Evolutionary conservation across 2,329 filamentous ascomycete species (phyloP), one percentile per base, ranked within the genome.

Genomic region (Colletotrichum destructivum): DNA sequence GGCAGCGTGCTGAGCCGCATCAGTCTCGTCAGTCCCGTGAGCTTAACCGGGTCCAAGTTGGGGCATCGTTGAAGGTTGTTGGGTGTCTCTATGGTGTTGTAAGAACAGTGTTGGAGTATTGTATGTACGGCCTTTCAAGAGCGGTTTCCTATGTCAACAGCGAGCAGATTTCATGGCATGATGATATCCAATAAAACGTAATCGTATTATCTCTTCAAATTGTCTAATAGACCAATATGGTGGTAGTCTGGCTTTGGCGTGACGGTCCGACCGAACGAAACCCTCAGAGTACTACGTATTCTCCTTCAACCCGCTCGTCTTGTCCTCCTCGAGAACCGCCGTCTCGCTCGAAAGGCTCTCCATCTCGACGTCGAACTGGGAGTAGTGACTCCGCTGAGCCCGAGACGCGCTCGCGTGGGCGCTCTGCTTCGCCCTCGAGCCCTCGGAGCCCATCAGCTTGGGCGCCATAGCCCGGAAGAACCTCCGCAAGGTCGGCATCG

Each of bases 1-100:
- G 71, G 63, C 49, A 74, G 66, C 40, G 57, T 75, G 31, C 52
- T 75, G 35, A 56, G 61, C 38, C 67, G 62, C 63, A 71, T 74
- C 21, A 66, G 69, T 5, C 55, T 70, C 9, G 63, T 68, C 15
- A 69, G 73, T 12, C 73, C 71, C 15, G 61, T 66, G 7, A 71
- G 66, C 13, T 7, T 46, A 38, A 51, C 61, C 0, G 60, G 65
- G 3, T 55, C 65, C 38, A 72, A 54, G 46, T 42, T 49, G 52
- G 61, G 49, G 18, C 49, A 46, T 23, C 49, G 31, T 40, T 55
- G 38, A 64, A 31, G 31, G 31, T n/a, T n/a, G 65, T 40, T 7
- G 35, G 35, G 40, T 56, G 15, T 31, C 1, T 31, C 8, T 8
- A 31, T 31, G 31, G 31, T 31, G 31, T 66, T 44, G 23, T 61